phyloP scores from a whole-genome alignment of 352 stramenopile genomes.

The Pelagophyceae sp. region DNA sequence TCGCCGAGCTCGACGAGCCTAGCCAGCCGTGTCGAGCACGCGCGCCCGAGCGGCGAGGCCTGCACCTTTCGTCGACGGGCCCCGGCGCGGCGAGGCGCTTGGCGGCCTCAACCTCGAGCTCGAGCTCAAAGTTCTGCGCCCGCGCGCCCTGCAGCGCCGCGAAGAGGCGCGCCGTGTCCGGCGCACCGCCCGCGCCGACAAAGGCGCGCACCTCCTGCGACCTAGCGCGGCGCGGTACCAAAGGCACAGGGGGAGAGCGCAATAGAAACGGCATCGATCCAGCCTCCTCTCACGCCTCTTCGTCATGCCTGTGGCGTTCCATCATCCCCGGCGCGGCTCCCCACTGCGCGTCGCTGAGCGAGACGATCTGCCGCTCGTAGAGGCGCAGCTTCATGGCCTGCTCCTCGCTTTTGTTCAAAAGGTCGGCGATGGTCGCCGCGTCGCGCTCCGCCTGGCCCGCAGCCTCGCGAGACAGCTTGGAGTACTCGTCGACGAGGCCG shows the following conservation, averaged over 20 bases:
- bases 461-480: background rate
- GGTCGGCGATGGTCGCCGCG: background rate
- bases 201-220: background rate
- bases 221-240: too few relatives aligned
- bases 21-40: too few relatives aligned
- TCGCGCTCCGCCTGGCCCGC: background rate
- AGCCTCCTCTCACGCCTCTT: too few relatives aligned
- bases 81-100: too few relatives aligned
- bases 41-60: too few relatives aligned
- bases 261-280: too few relatives aligned
- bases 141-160: background rate
- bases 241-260: too few relatives aligned
- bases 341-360: background rate
- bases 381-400: background rate
- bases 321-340: too few relatives aligned
- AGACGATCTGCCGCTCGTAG: background rate
- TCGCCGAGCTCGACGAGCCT: too few relatives aligned
- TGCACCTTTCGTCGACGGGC: too few relatives aligned
- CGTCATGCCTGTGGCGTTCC: too few relatives aligned
- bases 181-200: background rate
- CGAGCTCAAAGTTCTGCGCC: conserved; percentile 3
- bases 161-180: background rate
- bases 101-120: conserved; percentile 13
- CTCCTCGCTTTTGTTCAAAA: conserved; percentile 3
- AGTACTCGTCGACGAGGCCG: conserved; percentile 10